Evolutionary conservation across 192 early-diverging fungal genomes (phyloP), one percentile per base, ranked within the genome.

Genomic region (Bifiguratus adelaidae): DNA sequence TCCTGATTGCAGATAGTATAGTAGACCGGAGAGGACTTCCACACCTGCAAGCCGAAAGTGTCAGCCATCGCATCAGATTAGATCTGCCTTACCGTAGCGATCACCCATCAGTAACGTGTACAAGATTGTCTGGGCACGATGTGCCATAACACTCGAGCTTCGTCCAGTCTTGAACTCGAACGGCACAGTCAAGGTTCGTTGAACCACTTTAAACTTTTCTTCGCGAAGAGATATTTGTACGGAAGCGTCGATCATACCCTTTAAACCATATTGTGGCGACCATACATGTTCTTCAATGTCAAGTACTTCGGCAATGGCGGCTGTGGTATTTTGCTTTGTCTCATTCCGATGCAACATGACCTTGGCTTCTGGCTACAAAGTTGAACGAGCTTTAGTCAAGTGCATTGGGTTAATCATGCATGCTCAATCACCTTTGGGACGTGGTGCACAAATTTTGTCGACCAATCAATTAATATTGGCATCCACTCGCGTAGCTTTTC

Each of bases 251-350:
- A 97, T 74, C 52, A 87, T 92, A 19, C 95, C 95, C 44, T 94
- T 94, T 13, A 97, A 63, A 1, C 95, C 95, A 68, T 78, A 95
- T 54, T 64, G 88, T 7, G 89, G 85, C 24, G 90, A 91, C 89
- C 89, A 95, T 19, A 92, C 71, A 40, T 78, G 78, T 47, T 97
- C 92, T 56, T 97, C 95, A 49, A 94, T 84, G 48, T 91, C 84
- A 29, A 93, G 48, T 0, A 91, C 62, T 37, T 83, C 82, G 20
- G 65, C 69, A 19, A 96, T 65, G 18, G 76, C 65, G 7, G 79
- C 5, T 0, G 54, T 41, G 11, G 41, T 30, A 27, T 15, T 36
- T 30, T 21, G 30, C 28, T 32, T 20, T 21, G 24, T 18, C 22
- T 18, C 19, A 22, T 37, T 21, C 7, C n/a, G n/a, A n/a, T n/a